Percentiles rank a stretch among this genome's conserved stretches.
These are phyloP conservation scores for Populus euphratica DNA, from an alignment of 345 rosid genomes.

Conservation along the genomic window DNA sequence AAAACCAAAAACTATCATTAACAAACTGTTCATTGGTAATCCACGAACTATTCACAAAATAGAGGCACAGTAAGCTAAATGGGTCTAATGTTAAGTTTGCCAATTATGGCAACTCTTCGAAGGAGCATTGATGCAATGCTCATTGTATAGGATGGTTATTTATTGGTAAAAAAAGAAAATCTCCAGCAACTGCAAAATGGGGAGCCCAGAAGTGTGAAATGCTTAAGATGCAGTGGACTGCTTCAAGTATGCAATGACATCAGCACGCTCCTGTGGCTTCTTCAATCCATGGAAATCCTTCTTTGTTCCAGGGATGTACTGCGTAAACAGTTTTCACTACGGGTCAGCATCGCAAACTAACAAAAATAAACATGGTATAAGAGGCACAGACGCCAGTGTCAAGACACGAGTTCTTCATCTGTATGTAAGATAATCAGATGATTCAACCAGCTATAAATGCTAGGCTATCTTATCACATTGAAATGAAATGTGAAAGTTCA, in stretches of 20 bases:
- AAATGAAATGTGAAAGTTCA: not conserved
- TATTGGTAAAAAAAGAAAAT: not conserved
- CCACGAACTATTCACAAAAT: not conserved
- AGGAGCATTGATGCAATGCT: not conserved
- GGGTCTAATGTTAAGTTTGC: not conserved
- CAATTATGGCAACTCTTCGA: not conserved
- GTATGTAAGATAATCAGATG: not conserved
- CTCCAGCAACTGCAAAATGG: not conserved
- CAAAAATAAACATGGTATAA: not conserved
- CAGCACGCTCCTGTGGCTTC: slow-evolving; percentile 90
- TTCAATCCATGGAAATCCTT: slow-evolving; percentile 97
- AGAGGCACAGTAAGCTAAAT: slow-evolving; percentile 1
- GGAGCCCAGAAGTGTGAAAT: not conserved
- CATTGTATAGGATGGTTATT: not conserved
- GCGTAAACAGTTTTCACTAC: slow-evolving; percentile 16
- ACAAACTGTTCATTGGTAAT: not conserved
- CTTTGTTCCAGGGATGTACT: slow-evolving; percentile 98
- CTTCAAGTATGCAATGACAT: slow-evolving; percentile 90
- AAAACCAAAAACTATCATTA: not conserved
- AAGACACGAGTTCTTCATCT: not conserved
- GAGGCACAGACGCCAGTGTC: not conserved
- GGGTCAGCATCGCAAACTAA: not conserved
- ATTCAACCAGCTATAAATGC: not conserved
- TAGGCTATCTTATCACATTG: not conserved
- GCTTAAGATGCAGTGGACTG: slow-evolving; percentile 51